These are phyloP conservation scores for Skeletonema menzelii DNA, from an alignment of 108 stramenopile genomes.

Conservation along the genomic window DNA sequence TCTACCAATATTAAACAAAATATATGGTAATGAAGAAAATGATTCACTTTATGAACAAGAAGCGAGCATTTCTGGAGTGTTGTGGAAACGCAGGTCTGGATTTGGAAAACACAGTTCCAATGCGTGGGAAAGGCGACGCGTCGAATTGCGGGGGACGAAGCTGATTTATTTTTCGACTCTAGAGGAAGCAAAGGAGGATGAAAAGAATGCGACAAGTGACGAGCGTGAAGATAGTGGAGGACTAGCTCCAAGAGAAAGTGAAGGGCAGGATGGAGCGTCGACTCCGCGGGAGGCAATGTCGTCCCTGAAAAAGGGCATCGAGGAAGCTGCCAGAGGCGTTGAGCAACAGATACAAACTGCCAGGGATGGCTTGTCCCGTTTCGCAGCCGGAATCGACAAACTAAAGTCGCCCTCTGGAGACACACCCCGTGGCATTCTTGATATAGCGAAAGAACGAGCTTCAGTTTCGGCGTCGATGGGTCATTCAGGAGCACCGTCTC, in stretches of 20 bases:
- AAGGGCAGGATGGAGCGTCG: neutral
- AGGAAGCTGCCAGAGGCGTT: constrained; percentile 35
- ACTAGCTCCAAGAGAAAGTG: neutral
- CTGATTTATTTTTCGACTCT: constrained; percentile 35
- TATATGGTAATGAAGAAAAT: neutral
- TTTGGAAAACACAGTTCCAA: constrained; percentile 33
- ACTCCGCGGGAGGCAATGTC: neutral
- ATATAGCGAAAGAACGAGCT: constrained; percentile 78
- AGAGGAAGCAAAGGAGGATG: constrained; percentile 23
- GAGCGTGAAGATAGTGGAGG: neutral
- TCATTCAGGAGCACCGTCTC: constrained; percentile 33
- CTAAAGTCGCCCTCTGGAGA: constrained; percentile 13
- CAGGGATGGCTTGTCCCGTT: constrained; percentile 17
- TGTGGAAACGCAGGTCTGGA: constrained; percentile 47
- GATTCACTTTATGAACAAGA: constrained; percentile 5
- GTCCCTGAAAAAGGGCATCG: constrained; percentile 11
- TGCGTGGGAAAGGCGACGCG: constrained; percentile 39
- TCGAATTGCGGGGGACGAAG: constrained; percentile 36
- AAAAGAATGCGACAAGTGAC: constrained; percentile 3
- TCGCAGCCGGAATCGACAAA: constrained; percentile 33
- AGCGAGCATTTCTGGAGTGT: constrained; percentile 21
- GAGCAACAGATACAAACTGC: constrained; percentile 35
- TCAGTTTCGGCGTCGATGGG: constrained; percentile 60
- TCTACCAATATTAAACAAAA: neutral
- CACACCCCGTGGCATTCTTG: constrained; percentile 68